Base-by-base conservation (phyloP, 768 basidiomycete species). In the Hirschioporus abietinus region DNA sequence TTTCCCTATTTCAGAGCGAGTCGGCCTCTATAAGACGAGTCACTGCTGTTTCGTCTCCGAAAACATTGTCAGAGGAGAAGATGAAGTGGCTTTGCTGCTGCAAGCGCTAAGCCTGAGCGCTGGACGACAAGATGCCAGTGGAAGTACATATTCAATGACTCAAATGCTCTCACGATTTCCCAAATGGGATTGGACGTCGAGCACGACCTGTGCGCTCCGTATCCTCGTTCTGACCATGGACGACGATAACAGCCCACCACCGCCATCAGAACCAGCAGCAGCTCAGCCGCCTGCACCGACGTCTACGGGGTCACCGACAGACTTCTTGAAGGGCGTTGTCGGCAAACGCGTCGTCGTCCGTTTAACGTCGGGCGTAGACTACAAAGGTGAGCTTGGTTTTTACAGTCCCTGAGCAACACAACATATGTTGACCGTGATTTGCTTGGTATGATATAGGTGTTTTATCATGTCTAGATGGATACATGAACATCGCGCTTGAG, bases 401-500 rank as follows among this genome's bases (percentile, higher is more conserved):
- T 57, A n/a, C 57, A 17, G 17, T 30, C 18, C 1, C 8, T n/a
- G 20, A 10, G 35, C 34, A 10, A 35, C 35, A 63, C 57, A 35
- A 63, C 57, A 35, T 42, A 65, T 27, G 10, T 64, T 65, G 6
- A 27, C 27, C 59, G 26, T 52, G 10, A 68, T 36, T 12, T 30
- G 36, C 0, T 18, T 63, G 25, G 60, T 10, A 34, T 63, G 30
- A n/a, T 12, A 6, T 67, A 99, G 96, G 96, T 23, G 83, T 95
- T 2, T 79, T 99, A 17, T 96, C 95, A 2, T 99, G 97, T 73
- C 84, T 99, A 25, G 97, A 99, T 77, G 96, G 96, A 0, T 99
- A 97, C 77, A 99, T 99, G 97, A 99, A 99, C 78, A 96, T 99
- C 63, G 97, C 95, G 17, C 79, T 99, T 36, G 97, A 99, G 78